Conservation (phyloP, 169 alveolate genomes). For the Fabrea salina region DNA sequence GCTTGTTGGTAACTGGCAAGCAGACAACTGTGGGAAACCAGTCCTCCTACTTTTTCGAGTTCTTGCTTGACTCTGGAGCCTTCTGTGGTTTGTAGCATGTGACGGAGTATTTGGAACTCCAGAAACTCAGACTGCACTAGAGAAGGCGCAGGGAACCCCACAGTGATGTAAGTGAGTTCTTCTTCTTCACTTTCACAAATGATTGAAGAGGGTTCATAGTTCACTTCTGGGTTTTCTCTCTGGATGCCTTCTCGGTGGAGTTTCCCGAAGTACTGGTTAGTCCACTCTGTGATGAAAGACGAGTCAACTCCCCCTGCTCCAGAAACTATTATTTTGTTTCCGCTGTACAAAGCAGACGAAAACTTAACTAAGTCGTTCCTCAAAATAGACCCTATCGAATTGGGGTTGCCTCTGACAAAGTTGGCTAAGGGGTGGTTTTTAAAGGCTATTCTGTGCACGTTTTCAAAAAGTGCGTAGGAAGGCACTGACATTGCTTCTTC, state of each 20-base stretch:
- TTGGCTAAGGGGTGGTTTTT: slow-evolving; percentile 2
- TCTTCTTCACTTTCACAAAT: neutral
- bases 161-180: neutral
- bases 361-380: neutral
- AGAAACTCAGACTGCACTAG: neutral
- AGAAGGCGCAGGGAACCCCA: slow-evolving; percentile 13
- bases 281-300: neutral
- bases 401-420: neutral
- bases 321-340: neutral
- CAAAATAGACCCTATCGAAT: neutral
- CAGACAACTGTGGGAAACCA: neutral
- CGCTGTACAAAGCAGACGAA: neutral
- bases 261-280: neutral
- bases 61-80: too few relatives aligned
- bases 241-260: neutral
- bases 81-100: neutral
- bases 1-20: neutral
- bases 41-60: slow-evolving; percentile 2
- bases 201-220: neutral
- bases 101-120: neutral
- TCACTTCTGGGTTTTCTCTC: neutral
- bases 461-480: neutral
- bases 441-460: neutral
- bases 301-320: neutral
- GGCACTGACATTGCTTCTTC: neutral